These are phyloP conservation scores for Parsonsia alboflavescens DNA, from an alignment of 257 asterid genomes.

Conservation along the genomic window DNA sequence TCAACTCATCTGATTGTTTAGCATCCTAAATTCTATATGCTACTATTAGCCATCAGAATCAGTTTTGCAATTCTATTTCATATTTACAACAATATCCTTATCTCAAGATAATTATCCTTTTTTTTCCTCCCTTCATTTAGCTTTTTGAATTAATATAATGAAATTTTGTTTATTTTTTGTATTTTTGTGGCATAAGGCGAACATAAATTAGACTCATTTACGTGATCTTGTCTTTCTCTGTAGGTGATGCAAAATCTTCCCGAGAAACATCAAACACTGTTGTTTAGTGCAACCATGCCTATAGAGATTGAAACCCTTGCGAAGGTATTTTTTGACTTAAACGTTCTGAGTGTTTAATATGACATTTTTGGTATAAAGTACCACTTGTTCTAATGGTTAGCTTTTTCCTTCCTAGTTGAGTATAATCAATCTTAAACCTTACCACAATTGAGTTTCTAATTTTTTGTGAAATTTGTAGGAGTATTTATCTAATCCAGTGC, in stretches of 20 bases:
- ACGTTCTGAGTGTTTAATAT: neutral
- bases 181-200: neutral
- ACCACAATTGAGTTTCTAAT: constrained; percentile 1
- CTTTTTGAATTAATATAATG: neutral
- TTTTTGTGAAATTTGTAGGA: constrained; percentile 39
- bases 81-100: neutral
- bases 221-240: constrained; percentile 17
- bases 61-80: neutral
- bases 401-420: neutral
- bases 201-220: too few relatives aligned
- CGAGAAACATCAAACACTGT: constrained; percentile 68
- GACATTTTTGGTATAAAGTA: neutral
- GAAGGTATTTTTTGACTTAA: constrained; percentile 38
- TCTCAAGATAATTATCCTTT: neutral
- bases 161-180: too few relatives aligned
- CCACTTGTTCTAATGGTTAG: neutral
- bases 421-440: neutral
- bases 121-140: neutral
- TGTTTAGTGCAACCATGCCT: constrained; percentile 96
- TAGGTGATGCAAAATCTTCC: constrained; percentile 90
- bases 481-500: constrained; percentile 75
- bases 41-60: neutral
- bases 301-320: constrained; percentile 83
- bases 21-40: neutral
- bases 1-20: neutral